phyloP scores from a whole-genome alignment of 306 rosid species.

The Canavalia gladiata region DNA sequence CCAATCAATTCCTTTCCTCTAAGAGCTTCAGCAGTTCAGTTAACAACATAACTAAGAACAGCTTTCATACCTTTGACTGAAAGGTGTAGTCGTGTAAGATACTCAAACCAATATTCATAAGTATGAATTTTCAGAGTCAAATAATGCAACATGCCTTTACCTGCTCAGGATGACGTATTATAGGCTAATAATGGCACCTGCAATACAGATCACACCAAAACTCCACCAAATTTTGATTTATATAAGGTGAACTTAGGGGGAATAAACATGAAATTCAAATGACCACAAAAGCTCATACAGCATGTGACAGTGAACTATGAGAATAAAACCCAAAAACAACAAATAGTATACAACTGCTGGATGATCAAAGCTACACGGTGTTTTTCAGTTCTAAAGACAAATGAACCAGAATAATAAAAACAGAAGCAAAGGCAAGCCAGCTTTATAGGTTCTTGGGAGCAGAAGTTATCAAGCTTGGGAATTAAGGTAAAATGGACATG shows the following conservation, averaged over 20 bases:
- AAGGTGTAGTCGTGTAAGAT: slow-evolving; percentile 21
- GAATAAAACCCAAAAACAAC: slow-evolving; percentile 46
- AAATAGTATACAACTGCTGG: slow-evolving; percentile 52
- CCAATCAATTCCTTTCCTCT: slow-evolving; percentile 27
- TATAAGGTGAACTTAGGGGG: slow-evolving; percentile 41
- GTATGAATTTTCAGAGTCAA: slow-evolving; percentile 40
- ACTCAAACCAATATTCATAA: slow-evolving; percentile 16
- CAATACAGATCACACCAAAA: slow-evolving; percentile 59
- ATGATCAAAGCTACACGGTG: slow-evolving; percentile 62
- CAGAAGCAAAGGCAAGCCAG: slow-evolving; percentile 64
- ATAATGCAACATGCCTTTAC: slow-evolving; percentile 44
- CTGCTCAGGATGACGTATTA: slow-evolving; percentile 40
- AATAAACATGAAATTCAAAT: slow-evolving; percentile 50
- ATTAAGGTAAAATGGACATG: slow-evolving; percentile 80
- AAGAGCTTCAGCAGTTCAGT: slow-evolving; percentile 37
- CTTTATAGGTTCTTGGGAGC: slow-evolving; percentile 83
- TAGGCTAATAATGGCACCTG: slow-evolving; percentile 57
- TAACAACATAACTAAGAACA: slow-evolving; percentile 24
- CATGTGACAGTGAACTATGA: slow-evolving; percentile 41
- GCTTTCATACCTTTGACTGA: slow-evolving; percentile 31
- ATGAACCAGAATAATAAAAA: slow-evolving; percentile 60
- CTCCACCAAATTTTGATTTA: slow-evolving; percentile 53
- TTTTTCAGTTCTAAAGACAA: slow-evolving; percentile 57
- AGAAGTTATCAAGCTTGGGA: slow-evolving; percentile 79
- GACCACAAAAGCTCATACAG: slow-evolving; percentile 53